These are phyloP conservation scores for Elsinoe necatrix DNA, from an alignment of 2,329 filamentous ascomycete species.

Conservation along the genomic window DNA sequence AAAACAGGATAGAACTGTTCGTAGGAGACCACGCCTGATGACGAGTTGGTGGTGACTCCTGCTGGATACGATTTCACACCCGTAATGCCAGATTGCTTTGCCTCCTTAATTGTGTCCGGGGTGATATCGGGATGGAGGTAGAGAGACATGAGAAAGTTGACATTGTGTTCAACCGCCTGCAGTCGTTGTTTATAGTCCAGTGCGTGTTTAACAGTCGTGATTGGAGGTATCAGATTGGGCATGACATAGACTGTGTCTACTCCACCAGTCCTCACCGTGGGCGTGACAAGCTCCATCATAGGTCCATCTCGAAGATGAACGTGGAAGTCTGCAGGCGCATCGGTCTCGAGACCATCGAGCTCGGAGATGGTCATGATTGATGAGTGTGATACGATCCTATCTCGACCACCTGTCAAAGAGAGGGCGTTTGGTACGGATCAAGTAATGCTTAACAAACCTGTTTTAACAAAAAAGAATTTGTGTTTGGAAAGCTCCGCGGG, in stretches of 20 bases:
- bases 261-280: conserved; percentile 43
- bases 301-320: conserved; percentile 46
- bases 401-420: not conserved
- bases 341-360: conserved; percentile 37
- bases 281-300: conserved; percentile 45
- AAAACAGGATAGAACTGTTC: conserved; percentile 71
- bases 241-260: conserved; percentile 48
- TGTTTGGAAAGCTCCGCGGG: not conserved
- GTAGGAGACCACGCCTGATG: conserved; percentile 60
- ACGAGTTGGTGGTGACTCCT: conserved; percentile 51
- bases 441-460: not conserved
- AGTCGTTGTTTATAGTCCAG: conserved; percentile 39
- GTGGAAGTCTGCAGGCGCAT: conserved; percentile 43
- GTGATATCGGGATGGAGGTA: conserved; percentile 44
- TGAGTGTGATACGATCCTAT: not conserved
- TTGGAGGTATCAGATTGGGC: conserved; percentile 44
- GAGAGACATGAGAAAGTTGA: conserved; percentile 44
- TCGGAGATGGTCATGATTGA: conserved; percentile 32
- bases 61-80: conserved; percentile 64
- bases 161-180: conserved; percentile 39
- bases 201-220: conserved; percentile 41
- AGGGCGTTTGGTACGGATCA: not conserved
- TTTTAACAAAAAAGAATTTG: conserved; percentile 3
- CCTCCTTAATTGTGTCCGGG: conserved; percentile 55
- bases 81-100: conserved; percentile 61